These are phyloP conservation scores for Zasmidium citrigriseum DNA, from an alignment of 2,329 filamentous ascomycete genomes.

Conservation along the genomic window DNA sequence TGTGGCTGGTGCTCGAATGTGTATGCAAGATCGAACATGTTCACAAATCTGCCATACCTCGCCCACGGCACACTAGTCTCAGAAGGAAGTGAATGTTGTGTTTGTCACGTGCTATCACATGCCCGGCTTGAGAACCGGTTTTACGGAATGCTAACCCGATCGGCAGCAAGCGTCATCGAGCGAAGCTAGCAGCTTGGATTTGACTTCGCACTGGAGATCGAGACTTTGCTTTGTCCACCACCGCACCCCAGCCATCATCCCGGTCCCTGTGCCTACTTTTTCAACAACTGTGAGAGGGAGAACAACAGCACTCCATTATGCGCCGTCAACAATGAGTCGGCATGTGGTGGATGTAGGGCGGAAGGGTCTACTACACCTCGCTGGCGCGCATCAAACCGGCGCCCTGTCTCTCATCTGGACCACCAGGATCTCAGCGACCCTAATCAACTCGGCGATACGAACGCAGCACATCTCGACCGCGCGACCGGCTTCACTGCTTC, in stretches of 20 bases:
- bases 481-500: background rate
- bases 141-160: background rate
- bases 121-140: background rate
- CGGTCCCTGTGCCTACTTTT: conserved; percentile 8
- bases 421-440: conserved; percentile 8
- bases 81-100: background rate
- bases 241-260: background rate
- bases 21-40: no score
- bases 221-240: conserved; percentile 23
- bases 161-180: conserved; percentile 1
- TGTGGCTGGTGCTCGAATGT: no score
- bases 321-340: conserved; percentile 42
- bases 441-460: background rate
- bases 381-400: conserved; percentile 8
- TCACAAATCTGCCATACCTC: no score
- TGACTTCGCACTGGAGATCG: conserved; percentile 1
- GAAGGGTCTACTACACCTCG: conserved; percentile 18
- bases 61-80: background rate
- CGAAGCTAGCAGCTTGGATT: background rate
- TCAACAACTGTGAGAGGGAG: conserved; percentile 12
- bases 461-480: conserved; percentile 1
- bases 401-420: conserved; percentile 11
- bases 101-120: background rate
- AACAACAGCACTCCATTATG: conserved; percentile 15
- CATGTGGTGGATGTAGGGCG: conserved; percentile 34